phyloP scores from a whole-genome alignment of 768 basidiomycete genomes.

The Vararia minispora region DNA sequence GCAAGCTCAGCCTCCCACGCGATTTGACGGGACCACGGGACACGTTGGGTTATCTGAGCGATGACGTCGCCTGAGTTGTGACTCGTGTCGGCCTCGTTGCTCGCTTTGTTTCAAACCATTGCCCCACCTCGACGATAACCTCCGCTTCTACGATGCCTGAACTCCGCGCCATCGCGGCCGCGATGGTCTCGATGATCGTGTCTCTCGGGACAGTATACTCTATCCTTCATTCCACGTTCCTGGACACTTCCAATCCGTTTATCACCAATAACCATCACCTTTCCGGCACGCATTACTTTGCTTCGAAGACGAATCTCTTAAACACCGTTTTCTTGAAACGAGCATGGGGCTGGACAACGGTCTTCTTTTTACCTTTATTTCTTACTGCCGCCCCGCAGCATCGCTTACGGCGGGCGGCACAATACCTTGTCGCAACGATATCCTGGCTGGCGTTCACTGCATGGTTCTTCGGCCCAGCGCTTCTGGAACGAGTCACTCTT shows the following conservation, averaged over 20 bases:
- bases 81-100: no score
- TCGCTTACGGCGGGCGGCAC: constrained; percentile 11
- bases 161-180: constrained; percentile 23
- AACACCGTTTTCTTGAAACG: constrained; percentile 86
- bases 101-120: no score
- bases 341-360: constrained; percentile 86
- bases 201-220: constrained; percentile 58
- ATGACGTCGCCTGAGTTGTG: no score
- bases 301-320: constrained; percentile 67
- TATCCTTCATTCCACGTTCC: constrained; percentile 50
- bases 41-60: no score
- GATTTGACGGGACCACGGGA: no score
- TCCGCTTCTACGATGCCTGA: no score
- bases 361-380: constrained; percentile 49
- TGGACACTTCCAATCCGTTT: constrained; percentile 77
- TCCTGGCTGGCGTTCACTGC: constrained; percentile 67
- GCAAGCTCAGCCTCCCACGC: no score
- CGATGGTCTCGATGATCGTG: constrained; percentile 34
- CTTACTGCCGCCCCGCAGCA: constrained; percentile 36
- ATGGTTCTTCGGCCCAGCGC: constrained; percentile 84
- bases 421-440: constrained; percentile 48
- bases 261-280: constrained; percentile 62
- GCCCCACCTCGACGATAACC: no score
- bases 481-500: constrained; percentile 54
- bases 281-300: constrained; percentile 56